Conservation (phyloP, 495 filamentous ascomycete species). For the Staphylotrichum tortipilum region DNA sequence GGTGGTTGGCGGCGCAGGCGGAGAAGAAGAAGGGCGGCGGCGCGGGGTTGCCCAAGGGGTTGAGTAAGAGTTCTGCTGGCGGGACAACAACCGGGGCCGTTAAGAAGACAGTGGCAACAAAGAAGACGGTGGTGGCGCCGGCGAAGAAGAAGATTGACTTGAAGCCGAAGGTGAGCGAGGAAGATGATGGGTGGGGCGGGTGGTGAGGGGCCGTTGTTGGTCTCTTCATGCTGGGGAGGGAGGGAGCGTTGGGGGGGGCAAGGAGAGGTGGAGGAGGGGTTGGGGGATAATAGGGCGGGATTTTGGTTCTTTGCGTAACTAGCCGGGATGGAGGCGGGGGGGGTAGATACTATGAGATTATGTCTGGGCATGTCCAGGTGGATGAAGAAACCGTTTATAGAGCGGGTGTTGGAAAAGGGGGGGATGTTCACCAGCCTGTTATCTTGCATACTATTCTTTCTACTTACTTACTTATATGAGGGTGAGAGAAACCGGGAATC, state of each 20-base stretch:
- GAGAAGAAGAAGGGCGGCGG: constrained; percentile 53
- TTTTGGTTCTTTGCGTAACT: no score
- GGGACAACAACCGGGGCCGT: constrained; percentile 16
- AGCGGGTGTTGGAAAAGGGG: no score
- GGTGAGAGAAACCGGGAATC: no score
- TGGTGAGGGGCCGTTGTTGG: constrained; percentile 35
- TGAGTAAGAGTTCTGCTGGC: constrained; percentile 46
- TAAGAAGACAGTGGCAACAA: constrained; percentile 18
- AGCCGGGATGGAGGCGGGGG: no score
- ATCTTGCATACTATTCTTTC: no score
- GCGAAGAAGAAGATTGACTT: constrained; percentile 45
- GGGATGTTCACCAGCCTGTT: no score
- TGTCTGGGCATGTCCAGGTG: no score
- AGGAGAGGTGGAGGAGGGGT: not conserved
- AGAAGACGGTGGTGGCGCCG: constrained; percentile 1
- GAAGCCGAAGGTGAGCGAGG: constrained; percentile 47
- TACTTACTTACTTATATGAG: no score
- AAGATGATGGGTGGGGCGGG: constrained; percentile 59
- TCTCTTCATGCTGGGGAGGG: no score
- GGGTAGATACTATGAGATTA: no score
- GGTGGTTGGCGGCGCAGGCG: constrained; percentile 79
- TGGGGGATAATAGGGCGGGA: not conserved
- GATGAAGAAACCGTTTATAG: no score
- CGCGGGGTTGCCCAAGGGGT: constrained; percentile 67
- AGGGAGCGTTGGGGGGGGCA: not conserved